These are phyloP conservation scores for Boletus pseudopeckii DNA, from an alignment of 768 basidiomycete genomes.

Conservation along the genomic window DNA sequence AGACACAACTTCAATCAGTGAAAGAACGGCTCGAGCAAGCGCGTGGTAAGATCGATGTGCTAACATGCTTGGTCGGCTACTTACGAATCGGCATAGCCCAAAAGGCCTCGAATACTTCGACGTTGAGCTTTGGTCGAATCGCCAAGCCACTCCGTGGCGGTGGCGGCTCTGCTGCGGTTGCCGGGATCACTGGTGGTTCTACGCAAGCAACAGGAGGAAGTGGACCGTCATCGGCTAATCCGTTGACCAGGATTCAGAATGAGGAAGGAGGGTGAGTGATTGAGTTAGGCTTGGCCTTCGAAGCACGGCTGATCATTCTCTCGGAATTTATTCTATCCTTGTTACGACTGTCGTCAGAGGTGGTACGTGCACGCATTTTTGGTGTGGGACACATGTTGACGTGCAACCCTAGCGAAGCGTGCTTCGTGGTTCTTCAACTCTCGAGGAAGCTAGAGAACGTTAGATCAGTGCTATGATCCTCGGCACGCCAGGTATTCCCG, in stretches of 20 bases:
- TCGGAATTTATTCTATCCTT: conserved; percentile 12
- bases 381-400: conserved; percentile 20
- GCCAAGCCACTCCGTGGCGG: conserved; percentile 96
- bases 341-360: conserved; percentile 27
- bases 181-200: conserved; percentile 38
- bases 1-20: conserved; percentile 86
- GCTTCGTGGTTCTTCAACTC: conserved; percentile 94
- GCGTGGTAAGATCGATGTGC: conserved; percentile 57
- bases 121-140: conserved; percentile 88
- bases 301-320: conserved; percentile 17
- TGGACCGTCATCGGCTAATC: conserved; percentile 54
- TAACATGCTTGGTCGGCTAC: conserved; percentile 11
- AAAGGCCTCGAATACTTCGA: conserved; percentile 67
- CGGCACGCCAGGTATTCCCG: conserved; percentile 11
- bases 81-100: conserved; percentile 52
- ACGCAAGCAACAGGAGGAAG: conserved; percentile 40
- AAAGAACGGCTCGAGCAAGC: conserved; percentile 91
- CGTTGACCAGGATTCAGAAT: conserved; percentile 71
- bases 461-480: conserved; percentile 9
- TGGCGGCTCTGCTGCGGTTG: conserved; percentile 55
- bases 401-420: conserved; percentile 66
- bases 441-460: conserved; percentile 45
- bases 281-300: conserved; percentile 11
- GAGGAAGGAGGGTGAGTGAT: conserved; percentile 68
- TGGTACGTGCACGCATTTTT: conserved; percentile 27